Conservation (phyloP, 331 rosid genomes). For the Dryas integrifolia region DNA sequence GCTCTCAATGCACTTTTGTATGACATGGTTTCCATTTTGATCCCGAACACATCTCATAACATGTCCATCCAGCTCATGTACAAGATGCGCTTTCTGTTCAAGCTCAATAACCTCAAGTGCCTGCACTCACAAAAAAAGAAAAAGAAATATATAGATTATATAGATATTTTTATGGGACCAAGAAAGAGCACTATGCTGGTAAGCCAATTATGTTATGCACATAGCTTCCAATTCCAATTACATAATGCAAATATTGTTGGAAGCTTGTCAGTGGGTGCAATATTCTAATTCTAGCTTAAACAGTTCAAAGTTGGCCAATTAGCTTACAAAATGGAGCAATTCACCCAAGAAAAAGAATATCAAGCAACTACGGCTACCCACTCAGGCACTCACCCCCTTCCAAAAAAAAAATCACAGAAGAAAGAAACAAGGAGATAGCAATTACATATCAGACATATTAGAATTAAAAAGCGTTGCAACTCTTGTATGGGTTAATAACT, state of each 20-base stretch:
- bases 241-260: neutral
- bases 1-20: conserved; percentile 87
- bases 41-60: conserved; percentile 81
- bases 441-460: neutral
- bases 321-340: neutral
- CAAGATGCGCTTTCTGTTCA: conserved; percentile 69
- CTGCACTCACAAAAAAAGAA: conserved; percentile 32
- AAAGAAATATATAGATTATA: neutral
- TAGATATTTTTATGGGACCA: neutral
- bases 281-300: neutral
- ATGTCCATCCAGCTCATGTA: conserved; percentile 78
- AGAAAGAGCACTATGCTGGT: neutral
- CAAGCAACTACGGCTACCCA: neutral
- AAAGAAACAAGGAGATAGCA: neutral
- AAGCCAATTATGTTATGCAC: neutral
- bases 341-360: neutral
- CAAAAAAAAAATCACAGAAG: neutral
- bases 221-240: conserved; percentile 1
- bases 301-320: neutral
- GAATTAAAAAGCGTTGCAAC: neutral
- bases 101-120: conserved; percentile 79
- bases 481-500: neutral
- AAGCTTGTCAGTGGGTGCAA: neutral
- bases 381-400: neutral
- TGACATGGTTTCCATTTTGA: conserved; percentile 90